phyloP scores from a whole-genome alignment of 306 rosid species.

The Argentina anserina region DNA sequence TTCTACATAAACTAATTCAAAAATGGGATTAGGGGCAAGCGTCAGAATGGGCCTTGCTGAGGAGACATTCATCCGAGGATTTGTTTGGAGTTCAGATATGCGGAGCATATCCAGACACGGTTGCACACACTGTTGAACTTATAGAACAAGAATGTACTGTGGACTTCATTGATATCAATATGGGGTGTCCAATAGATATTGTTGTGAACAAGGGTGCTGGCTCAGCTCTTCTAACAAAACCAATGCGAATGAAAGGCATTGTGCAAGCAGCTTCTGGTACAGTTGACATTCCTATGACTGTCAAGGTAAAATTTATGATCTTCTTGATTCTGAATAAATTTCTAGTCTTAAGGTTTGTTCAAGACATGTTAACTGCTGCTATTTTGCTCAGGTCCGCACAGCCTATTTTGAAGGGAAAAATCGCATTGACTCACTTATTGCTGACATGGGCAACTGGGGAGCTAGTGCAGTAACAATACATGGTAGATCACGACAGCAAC shows the following conservation, averaged over 20 bases:
- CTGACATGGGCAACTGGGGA: slow-evolving; percentile 80
- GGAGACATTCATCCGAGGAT: slow-evolving; percentile 85
- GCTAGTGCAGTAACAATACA: slow-evolving; percentile 83
- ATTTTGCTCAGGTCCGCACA: slow-evolving; percentile 65
- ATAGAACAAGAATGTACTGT: slow-evolving; percentile 72
- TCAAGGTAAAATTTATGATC: slow-evolving; percentile 47
- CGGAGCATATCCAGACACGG: slow-evolving; percentile 75
- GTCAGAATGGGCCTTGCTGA: slow-evolving; percentile 91
- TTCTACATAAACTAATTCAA: slow-evolving; percentile 11
- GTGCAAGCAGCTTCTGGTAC: slow-evolving; percentile 71
- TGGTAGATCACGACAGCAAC: slow-evolving; percentile 94
- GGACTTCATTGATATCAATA: slow-evolving; percentile 89
- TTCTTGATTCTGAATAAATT: background rate
- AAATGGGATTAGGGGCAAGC: slow-evolving; percentile 75
- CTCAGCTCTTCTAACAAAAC: slow-evolving; percentile 85
- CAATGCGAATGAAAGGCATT: slow-evolving; percentile 82
- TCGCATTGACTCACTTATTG: slow-evolving; percentile 77
- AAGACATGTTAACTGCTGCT: slow-evolving; percentile 6
- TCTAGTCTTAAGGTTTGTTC: slow-evolving; percentile 11
- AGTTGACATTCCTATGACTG: slow-evolving; percentile 55
- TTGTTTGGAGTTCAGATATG: slow-evolving; percentile 95
- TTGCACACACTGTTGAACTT: slow-evolving; percentile 71
- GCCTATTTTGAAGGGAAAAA: slow-evolving; percentile 90
- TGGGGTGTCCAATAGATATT: slow-evolving; percentile 97
- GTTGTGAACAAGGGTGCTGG: slow-evolving; percentile 96